A percentile compares a stretch with the other conserved stretches of the same genome.
These are phyloP conservation scores for Termitomyces sp. DNA, from an alignment of 768 basidiomycete genomes.

Conservation along the genomic window DNA sequence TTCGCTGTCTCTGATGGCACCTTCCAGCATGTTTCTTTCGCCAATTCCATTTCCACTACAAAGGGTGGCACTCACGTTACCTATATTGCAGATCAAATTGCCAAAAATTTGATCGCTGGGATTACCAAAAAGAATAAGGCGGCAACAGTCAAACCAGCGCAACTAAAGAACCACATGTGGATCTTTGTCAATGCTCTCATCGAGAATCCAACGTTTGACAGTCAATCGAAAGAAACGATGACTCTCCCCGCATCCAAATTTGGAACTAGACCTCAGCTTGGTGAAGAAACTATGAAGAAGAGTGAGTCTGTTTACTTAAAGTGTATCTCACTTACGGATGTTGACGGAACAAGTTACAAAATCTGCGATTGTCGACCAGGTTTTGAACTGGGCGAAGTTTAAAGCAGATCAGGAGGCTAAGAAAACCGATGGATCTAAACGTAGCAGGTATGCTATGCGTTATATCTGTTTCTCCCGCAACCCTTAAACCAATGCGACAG, in stretches of 20 bases:
- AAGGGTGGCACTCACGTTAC: conserved; percentile 96
- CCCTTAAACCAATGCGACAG: conserved; percentile 34
- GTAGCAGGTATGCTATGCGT: conserved; percentile 60
- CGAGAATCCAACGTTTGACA: conserved; percentile 98
- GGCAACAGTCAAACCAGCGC: conserved; percentile 87
- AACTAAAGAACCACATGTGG: conserved; percentile 98
- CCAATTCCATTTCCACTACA: conserved; percentile 94
- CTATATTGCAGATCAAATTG: conserved; percentile 82
- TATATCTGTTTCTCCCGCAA: not conserved
- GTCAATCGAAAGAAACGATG: conserved; percentile 96
- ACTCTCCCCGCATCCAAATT: conserved; percentile 88
- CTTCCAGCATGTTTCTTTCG: conserved; percentile 94
- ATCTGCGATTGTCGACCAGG: conserved; percentile 85
- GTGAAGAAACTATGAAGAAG: conserved; percentile 97
- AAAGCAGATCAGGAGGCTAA: conserved; percentile 96
- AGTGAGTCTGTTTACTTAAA: conserved; percentile 41
- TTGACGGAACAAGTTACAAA: conserved; percentile 62
- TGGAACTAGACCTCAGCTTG: conserved; percentile 77
- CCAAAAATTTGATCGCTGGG: conserved; percentile 74
- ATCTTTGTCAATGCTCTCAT: conserved; percentile 94
- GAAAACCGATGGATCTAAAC: conserved; percentile 91
- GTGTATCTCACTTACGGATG: not conserved
- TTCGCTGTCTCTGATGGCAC: conserved; percentile 92
- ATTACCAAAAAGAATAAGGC: conserved; percentile 98
- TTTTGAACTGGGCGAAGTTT: conserved; percentile 95